Base-by-base conservation (phyloP, 768 basidiomycete species). In the Mycena kentingensis region DNA sequence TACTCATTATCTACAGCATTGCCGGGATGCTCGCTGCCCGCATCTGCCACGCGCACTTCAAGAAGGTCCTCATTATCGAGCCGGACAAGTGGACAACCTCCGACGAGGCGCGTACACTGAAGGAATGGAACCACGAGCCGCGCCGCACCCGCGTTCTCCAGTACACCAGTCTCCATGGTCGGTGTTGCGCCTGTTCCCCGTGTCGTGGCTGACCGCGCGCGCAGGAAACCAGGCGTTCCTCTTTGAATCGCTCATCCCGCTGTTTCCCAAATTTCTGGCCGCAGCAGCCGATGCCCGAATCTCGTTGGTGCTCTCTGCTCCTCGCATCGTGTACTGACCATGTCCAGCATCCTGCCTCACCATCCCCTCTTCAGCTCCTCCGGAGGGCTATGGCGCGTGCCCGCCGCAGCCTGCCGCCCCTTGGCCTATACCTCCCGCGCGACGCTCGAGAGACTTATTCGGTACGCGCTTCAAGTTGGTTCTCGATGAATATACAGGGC, bases 31-130 rank as follows among this genome's bases (percentile, higher is more conserved):
- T 66, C 10, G 47, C 70, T 18, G 70, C 70, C 2, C 56, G 67
- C 11, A 55, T 70, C 18, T 70, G 67, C 45, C 60, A 67, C 22
- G 61, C 65, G 47, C 67, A 69, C 43, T 71, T 70, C 50, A 61
- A 66, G 31, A 44, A 51, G 3, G 70, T 71, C 39, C 32, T 70
- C n/a, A 57, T 71, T 25, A 49, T 71, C 41, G 70, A 71, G 35
- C 58, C 70, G 16, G 70, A 71, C 36, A 51, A 49, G 21, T 67
- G 65, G 63, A 22, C 63, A 2, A 54, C 57, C 4, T 50, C 58
- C 2, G 45, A 62, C 25, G 61, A 63, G 28, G 64, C 60, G 22
- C 37, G 61, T 32, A 38, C 37, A 22, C 28, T 52, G 5, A 46
- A 60, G 21, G 50, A 46, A 36, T 56, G 63, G 60, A 50, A 25